phyloP scores from a whole-genome alignment of 1,139 yeast species.

The Taphrina sp. region DNA sequence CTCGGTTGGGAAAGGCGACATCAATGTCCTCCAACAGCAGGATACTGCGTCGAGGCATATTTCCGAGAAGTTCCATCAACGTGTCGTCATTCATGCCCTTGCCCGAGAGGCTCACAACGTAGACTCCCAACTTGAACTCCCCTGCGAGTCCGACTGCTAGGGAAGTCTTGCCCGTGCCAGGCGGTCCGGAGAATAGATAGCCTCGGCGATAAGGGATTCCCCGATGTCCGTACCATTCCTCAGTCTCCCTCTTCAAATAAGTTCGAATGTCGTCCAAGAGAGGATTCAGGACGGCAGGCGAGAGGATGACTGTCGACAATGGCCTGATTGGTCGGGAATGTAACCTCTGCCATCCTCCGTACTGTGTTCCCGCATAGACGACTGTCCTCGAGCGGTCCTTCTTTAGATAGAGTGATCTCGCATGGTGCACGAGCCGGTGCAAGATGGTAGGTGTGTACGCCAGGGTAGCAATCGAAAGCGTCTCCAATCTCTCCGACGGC shows the following conservation, averaged over 20 bases:
- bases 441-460: conserved; percentile 11
- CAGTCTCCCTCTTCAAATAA: conserved; percentile 59
- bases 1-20: conserved; percentile 86
- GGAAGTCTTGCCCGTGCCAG: conserved; percentile 96
- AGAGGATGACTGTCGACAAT: conserved; percentile 80
- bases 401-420: conserved; percentile 16
- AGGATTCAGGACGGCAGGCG: conserved; percentile 65
- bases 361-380: conserved; percentile 21
- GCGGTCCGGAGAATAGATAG: conserved; percentile 90
- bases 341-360: conserved; percentile 29
- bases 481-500: conserved; percentile 22
- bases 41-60: conserved; percentile 85
- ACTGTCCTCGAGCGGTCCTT: conserved; percentile 28
- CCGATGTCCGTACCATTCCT: conserved; percentile 89
- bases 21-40: conserved; percentile 87
- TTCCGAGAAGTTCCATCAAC: conserved; percentile 90
- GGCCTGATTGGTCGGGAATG: conserved; percentile 72
- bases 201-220: conserved; percentile 98
- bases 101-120: conserved; percentile 86
- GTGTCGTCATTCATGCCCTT: conserved; percentile 90
- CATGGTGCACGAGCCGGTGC: conserved; percentile 12
- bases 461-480: conserved; percentile 20
- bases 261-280: conserved; percentile 73
- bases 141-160: conserved; percentile 97
- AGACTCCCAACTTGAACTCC: conserved; percentile 89